Percentiles rank a stretch among this genome's conserved stretches.
These are phyloP conservation scores for Citrus inodora DNA, from an alignment of 345 rosid genomes.

Conservation along the genomic window DNA sequence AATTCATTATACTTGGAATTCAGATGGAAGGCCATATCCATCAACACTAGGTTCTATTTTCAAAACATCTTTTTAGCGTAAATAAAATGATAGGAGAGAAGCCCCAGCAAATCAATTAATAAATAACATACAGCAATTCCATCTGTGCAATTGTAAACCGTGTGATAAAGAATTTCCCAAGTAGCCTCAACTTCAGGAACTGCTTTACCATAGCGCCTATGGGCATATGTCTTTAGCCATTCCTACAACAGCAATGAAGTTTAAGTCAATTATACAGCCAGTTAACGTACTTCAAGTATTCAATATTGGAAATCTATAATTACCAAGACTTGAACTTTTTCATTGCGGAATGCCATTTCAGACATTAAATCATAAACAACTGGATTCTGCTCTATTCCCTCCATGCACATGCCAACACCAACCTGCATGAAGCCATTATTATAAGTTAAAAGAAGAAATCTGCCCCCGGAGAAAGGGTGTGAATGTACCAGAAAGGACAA, in stretches of 20 bases:
- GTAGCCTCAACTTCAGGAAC: conserved; percentile 54
- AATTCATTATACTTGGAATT: background rate
- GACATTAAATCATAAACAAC: conserved; percentile 89
- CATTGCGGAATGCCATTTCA: conserved; percentile 85
- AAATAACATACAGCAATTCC: conserved; percentile 65
- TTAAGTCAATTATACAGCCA: background rate
- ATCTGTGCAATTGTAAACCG: conserved; percentile 84
- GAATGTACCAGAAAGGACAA: background rate
- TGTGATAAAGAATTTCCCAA: conserved; percentile 79
- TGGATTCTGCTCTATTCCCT: conserved; percentile 95
- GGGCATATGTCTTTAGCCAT: conserved; percentile 78
- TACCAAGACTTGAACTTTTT: conserved; percentile 74
- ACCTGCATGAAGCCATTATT: conserved; percentile 41
- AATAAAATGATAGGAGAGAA: background rate
- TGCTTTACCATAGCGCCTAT: conserved; percentile 78
- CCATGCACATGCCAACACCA: conserved; percentile 98
- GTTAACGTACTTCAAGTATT: conserved; percentile 1
- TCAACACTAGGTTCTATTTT: background rate
- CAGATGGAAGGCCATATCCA: background rate
- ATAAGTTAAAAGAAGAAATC: conserved; percentile 2
- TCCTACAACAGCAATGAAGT: conserved; percentile 41
- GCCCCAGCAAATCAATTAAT: conserved; percentile 2
- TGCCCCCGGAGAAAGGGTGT: background rate
- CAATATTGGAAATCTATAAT: conserved; percentile 10
- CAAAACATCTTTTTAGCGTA: background rate